Evolutionary conservation across 2,329 filamentous ascomycete species (phyloP).

Genomic region (Penicillium brevicompactum): DNA sequence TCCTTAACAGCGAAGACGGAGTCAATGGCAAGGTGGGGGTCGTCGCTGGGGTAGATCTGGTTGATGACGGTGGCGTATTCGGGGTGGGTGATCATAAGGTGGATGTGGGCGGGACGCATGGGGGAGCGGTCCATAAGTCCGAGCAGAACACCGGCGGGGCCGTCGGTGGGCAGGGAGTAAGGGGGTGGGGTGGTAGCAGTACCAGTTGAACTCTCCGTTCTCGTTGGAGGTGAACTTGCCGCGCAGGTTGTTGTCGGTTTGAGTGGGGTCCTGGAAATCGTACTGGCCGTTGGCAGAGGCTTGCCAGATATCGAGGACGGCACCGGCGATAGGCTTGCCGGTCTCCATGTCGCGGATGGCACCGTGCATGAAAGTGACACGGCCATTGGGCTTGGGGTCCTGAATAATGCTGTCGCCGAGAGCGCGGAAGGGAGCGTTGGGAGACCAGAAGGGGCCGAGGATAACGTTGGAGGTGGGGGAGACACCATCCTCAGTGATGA

Average conservation of each 20-base stretch:
- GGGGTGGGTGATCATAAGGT: conserved; percentile 59
- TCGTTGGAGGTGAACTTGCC: conserved; percentile 74
- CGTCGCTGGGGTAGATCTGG: conserved; percentile 61
- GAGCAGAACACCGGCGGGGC: conserved; percentile 57
- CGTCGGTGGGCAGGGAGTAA: conserved; percentile 70
- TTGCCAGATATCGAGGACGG: conserved; percentile 78
- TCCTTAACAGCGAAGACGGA: conserved; percentile 66
- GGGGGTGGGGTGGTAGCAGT: conserved; percentile 77
- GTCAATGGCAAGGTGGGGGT: conserved; percentile 60
- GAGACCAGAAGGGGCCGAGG: conserved; percentile 77
- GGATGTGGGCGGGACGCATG: conserved; percentile 64
- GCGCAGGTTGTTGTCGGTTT: conserved; percentile 72
- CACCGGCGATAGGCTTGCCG: conserved; percentile 65
- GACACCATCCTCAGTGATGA: conserved; percentile 61
- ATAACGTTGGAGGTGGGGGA: conserved; percentile 74
- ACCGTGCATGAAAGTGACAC: conserved; percentile 69
- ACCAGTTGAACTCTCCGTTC: conserved; percentile 67
- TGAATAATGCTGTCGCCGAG: conserved; percentile 69
- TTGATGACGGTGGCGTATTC: conserved; percentile 60
- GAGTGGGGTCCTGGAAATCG: conserved; percentile 74
- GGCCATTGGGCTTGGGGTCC: conserved; percentile 58
- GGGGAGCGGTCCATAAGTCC: conserved; percentile 59
- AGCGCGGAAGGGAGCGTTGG: conserved; percentile 71
- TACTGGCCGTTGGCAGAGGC: conserved; percentile 75
- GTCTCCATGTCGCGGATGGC: conserved; percentile 66